phyloP scores from a whole-genome alignment of 257 asterid genomes.

The Mentha longifolia region DNA sequence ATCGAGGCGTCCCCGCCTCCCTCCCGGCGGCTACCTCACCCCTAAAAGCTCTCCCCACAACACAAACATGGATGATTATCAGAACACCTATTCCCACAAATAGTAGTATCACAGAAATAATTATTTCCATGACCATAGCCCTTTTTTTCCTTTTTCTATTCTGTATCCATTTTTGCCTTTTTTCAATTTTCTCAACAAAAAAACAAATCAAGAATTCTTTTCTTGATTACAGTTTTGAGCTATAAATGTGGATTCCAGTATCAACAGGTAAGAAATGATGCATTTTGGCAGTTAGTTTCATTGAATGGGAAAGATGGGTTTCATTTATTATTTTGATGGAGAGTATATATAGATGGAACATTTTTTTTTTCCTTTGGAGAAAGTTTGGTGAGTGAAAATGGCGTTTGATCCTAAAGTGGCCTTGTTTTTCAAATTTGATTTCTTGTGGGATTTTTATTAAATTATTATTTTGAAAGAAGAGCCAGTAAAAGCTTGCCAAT shows the following conservation, averaged over 20 bases:
- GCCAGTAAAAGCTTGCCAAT: neutral
- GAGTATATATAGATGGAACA: constrained; percentile 27
- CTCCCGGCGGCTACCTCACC: constrained; percentile 1
- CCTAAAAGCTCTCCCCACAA: constrained; percentile 61
- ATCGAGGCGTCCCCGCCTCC: constrained; percentile 9
- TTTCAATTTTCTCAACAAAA: constrained; percentile 13
- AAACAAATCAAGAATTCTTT: neutral
- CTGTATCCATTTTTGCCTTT: neutral
- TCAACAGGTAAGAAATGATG: neutral
- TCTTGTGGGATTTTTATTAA: constrained; percentile 26
- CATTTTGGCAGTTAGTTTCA: constrained; percentile 26
- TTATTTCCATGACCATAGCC: constrained; percentile 51
- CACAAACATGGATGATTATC: constrained; percentile 56
- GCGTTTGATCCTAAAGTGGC: constrained; percentile 34
- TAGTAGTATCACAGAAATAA: constrained; percentile 48
- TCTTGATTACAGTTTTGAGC: neutral
- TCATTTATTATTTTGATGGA: constrained; percentile 22
- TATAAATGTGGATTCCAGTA: neutral
- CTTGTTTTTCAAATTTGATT: constrained; percentile 28
- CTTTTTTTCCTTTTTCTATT: neutral
- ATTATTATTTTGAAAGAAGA: neutral
- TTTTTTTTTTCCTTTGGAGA: constrained; percentile 22
- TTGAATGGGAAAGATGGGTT: neutral
- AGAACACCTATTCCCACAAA: constrained; percentile 50
- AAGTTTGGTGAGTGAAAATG: constrained; percentile 39